These are phyloP conservation scores for Aspergillus hortae DNA, from an alignment of 2,329 filamentous ascomycete genomes.

Conservation along the genomic window DNA sequence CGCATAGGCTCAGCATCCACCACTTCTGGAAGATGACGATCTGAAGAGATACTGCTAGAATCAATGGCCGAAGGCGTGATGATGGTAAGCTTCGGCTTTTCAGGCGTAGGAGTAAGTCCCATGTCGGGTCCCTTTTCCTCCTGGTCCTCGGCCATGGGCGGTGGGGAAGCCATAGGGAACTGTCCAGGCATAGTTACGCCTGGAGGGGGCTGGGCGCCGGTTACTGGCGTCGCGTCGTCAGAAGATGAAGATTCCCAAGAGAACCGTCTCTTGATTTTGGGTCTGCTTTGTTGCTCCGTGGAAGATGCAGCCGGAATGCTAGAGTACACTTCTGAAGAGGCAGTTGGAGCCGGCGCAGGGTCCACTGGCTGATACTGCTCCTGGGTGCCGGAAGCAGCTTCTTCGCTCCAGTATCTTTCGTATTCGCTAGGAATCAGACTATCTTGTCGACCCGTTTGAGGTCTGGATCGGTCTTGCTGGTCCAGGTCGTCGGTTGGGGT, in stretches of 20 bases:
- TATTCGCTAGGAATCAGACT: constrained; percentile 35
- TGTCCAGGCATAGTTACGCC: constrained; percentile 17
- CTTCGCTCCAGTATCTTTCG: constrained; percentile 36
- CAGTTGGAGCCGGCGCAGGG: constrained; percentile 8
- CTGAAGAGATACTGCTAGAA: constrained; percentile 13
- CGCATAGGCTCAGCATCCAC: constrained; percentile 9
- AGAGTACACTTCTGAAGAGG: constrained; percentile 16
- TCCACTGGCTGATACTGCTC: constrained; percentile 12
- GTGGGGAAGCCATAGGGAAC: constrained; percentile 12
- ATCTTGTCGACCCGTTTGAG: constrained; percentile 22
- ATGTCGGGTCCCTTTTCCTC: neutral
- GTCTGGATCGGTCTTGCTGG: constrained; percentile 11
- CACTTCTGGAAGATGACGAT: constrained; percentile 11
- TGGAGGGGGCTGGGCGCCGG: constrained; percentile 12
- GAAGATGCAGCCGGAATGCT: constrained; percentile 4
- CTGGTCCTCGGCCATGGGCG: constrained; percentile 5
- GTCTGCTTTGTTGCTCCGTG: constrained; percentile 15
- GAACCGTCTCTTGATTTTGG: constrained; percentile 37
- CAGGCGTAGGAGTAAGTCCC: constrained; percentile 10
- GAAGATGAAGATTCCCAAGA: constrained; percentile 40
- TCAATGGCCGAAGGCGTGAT: constrained; percentile 23
- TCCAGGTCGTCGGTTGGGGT: constrained; percentile 28
- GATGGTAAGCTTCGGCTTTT: constrained; percentile 30
- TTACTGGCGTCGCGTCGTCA: constrained; percentile 14
- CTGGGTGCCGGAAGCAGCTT: constrained; percentile 15